phyloP scores from a whole-genome alignment of 345 rosid genomes.

The Dipteronia sinensis region DNA sequence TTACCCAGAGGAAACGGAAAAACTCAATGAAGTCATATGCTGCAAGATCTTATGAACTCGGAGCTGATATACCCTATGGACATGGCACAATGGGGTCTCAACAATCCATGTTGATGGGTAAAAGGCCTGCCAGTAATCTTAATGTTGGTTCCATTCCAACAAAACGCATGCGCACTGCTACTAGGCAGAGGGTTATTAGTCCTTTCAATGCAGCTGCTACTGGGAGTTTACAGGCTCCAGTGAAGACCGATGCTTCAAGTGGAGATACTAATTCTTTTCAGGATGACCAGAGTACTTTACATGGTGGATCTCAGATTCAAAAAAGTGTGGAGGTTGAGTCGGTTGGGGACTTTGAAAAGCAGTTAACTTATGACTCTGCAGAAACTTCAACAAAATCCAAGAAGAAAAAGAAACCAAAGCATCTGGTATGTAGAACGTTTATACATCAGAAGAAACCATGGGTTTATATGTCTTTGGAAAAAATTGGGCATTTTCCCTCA shows the following conservation, averaged over 20 bases:
- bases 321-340: slow-evolving; percentile 89
- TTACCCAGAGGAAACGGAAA: slow-evolving; percentile 66
- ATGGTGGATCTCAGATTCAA: slow-evolving; percentile 69
- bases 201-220: slow-evolving; percentile 61
- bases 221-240: slow-evolving; percentile 50
- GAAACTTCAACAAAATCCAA: slow-evolving; percentile 82
- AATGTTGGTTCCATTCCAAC: slow-evolving; percentile 76
- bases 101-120: slow-evolving; percentile 54
- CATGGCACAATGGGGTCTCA: slow-evolving; percentile 48
- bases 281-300: slow-evolving; percentile 87
- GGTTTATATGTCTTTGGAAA: slow-evolving; percentile 12
- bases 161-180: slow-evolving; percentile 86
- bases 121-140: slow-evolving; percentile 66
- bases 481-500: slow-evolving; percentile 7
- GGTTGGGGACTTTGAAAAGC: slow-evolving; percentile 65
- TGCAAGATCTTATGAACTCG: slow-evolving; percentile 62
- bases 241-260: slow-evolving; percentile 90
- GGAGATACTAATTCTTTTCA: slow-evolving; percentile 96
- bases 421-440: slow-evolving; percentile 48
- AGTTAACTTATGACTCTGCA: slow-evolving; percentile 62
- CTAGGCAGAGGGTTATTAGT: slow-evolving; percentile 73
- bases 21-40: slow-evolving; percentile 49
- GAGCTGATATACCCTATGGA: slow-evolving; percentile 58
- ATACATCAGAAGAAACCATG: slow-evolving; percentile 22
- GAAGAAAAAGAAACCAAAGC: slow-evolving; percentile 84